A percentile compares a stretch with the other conserved stretches of the same genome.
These are phyloP conservation scores for Geotrichum histeridarum DNA, from an alignment of 1,139 yeast genomes.

Conservation along the genomic window DNA sequence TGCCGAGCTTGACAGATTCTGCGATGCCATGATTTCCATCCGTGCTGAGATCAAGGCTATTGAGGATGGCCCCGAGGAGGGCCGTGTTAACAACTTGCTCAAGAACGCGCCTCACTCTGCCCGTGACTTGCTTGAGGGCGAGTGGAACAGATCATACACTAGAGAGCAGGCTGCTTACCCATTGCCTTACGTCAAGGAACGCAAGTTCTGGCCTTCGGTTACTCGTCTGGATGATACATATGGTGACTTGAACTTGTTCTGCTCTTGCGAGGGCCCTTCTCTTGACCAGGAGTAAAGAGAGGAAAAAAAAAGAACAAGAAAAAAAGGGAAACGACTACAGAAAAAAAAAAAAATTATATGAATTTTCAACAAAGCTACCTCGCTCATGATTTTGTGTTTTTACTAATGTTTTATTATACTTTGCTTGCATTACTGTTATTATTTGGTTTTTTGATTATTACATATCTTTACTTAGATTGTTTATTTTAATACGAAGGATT, in stretches of 20 bases:
- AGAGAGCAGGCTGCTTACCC: slow-evolving; percentile 95
- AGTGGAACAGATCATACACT: slow-evolving; percentile 82
- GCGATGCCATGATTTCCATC: slow-evolving; percentile 79
- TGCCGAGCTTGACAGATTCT: slow-evolving; percentile 83
- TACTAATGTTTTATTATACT: not conserved
- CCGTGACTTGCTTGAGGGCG: slow-evolving; percentile 64
- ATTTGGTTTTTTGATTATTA: not conserved
- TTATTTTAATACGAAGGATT: not conserved
- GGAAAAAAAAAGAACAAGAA: not conserved
- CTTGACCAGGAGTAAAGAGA: slow-evolving; percentile 18
- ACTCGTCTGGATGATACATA: slow-evolving; percentile 88
- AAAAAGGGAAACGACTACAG: not conserved
- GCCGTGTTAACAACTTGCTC: slow-evolving; percentile 52
- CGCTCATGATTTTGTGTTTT: not conserved
- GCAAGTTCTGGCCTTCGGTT: slow-evolving; percentile 94
- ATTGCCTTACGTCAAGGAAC: slow-evolving; percentile 58
- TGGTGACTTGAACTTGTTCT: slow-evolving; percentile 87
- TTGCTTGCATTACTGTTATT: not conserved
- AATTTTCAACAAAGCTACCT: not conserved
- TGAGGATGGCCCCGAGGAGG: slow-evolving; percentile 50
- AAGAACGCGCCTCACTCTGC: slow-evolving; percentile 92
- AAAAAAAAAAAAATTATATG: not conserved
- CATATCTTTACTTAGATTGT: not conserved
- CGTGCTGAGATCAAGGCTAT: slow-evolving; percentile 77
- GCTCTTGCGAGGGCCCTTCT: slow-evolving; percentile 60